These are phyloP conservation scores for Saccharomycopsis oosterbeekiorum DNA, from an alignment of 805 yeast genomes.

Conservation along the genomic window DNA sequence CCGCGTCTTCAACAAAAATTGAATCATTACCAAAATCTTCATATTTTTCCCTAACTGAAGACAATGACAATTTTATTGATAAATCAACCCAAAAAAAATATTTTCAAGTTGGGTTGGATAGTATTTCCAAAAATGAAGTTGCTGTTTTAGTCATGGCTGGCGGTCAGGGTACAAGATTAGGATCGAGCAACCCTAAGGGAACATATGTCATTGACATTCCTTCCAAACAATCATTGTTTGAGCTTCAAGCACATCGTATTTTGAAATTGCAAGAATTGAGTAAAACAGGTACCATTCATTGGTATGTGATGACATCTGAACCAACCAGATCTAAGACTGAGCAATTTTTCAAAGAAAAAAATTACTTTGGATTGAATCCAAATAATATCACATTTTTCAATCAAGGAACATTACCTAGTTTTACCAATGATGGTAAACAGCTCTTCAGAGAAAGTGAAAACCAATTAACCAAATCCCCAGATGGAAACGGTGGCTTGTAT, in stretches of 20 bases:
- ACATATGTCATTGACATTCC: constrained; percentile 85
- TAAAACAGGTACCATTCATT: constrained; percentile 37
- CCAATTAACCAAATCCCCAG: constrained; percentile 77
- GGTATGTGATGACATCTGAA: constrained; percentile 94
- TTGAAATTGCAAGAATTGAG: constrained; percentile 52
- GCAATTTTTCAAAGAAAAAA: constrained; percentile 47
- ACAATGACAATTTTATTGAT: constrained; percentile 24
- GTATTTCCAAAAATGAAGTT: constrained; percentile 63
- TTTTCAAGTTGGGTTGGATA: constrained; percentile 49
- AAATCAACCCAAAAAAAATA: constrained; percentile 30
- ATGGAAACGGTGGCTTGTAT: constrained; percentile 96
- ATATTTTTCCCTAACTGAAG: constrained; percentile 34
- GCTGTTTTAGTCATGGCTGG: constrained; percentile 95
- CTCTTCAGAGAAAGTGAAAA: constrained; percentile 51
- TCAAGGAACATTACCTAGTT: constrained; percentile 94
- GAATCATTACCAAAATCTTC: constrained; percentile 48
- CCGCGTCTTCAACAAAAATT: constrained; percentile 23
- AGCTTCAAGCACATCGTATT: constrained; percentile 86
- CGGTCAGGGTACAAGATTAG: constrained; percentile 95
- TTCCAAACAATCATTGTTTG: constrained; percentile 75
- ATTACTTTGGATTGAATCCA: constrained; percentile 59
- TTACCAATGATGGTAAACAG: constrained; percentile 56
- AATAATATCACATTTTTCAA: constrained; percentile 70
- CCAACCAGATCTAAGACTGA: constrained; percentile 78
- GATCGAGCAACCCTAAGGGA: constrained; percentile 87